Conservation (phyloP, 805 yeast genomes). For the Novakomyces olei region DNA sequence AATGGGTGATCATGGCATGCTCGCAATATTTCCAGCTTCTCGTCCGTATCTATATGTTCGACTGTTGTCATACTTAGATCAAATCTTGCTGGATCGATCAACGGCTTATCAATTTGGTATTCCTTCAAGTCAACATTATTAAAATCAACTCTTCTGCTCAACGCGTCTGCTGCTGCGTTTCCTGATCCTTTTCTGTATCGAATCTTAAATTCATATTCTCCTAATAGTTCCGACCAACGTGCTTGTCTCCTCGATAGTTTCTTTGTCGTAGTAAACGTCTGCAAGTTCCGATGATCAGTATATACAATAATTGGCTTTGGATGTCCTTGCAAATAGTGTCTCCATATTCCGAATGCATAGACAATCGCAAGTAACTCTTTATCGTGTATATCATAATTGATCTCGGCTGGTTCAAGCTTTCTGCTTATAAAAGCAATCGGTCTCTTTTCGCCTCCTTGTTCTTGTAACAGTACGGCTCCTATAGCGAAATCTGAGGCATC, state of each 20-base stretch:
- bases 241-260: background rate
- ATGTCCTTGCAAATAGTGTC: background rate
- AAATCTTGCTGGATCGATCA: background rate
- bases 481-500: constrained; percentile 3
- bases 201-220: background rate
- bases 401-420: constrained; percentile 3
- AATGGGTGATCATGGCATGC: constrained; percentile 2
- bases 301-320: background rate
- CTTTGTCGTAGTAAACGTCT: background rate
- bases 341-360: background rate
- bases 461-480: constrained; percentile 3
- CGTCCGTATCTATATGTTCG: background rate
- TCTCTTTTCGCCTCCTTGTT: too few species aligned
- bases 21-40: background rate
- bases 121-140: background rate
- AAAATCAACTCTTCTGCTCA: too few species aligned
- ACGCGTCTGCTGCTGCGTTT: background rate
- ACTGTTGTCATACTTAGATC: background rate
- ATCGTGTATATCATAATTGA: constrained; percentile 6
- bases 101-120: background rate
- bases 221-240: background rate
- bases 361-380: constrained; percentile 4
- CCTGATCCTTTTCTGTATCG: background rate
- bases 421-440: constrained; percentile 4
- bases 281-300: background rate